Evolutionary conservation across 768 basidiomycete genomes (phyloP), one percentile per base, ranked within the genome.

Genomic region (Suillus hirtellus): DNA sequence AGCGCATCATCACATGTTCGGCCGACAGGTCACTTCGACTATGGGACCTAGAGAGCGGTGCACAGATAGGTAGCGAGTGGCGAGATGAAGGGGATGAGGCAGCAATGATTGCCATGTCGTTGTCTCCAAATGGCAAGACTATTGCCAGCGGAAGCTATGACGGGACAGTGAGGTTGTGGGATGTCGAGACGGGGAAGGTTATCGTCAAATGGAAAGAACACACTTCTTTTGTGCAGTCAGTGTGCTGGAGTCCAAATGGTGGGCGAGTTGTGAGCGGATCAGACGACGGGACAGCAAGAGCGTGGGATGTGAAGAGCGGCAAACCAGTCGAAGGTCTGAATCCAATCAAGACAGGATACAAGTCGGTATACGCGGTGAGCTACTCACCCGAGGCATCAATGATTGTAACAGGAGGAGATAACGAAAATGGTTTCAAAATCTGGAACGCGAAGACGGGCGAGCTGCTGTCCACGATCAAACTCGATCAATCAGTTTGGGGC

Each of bases 1-100:
- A 9, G 49, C 34, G 38, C 35, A 38, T 67, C 3, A 53, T 64
- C 31, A 43, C 43, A 43, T 43, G 43, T 19, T 43, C 43, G 4
- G 3, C 4, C 3, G 43, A 43, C 8, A 19, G 43, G 6, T 46
- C 44, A 46, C 44, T 46, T 10, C 11, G 44, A 46, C n/a, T 46
- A 21, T 46, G 44, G 44, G 10, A 46, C n/a, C 10, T 46, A 6
- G 2, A 46, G 4, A 46, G 44, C n/a, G 44, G 44, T 21, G n/a
- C 11, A 6, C n/a, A 46, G n/a, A 46, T 46, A 46, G 44, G 44
- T n/a, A 4, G 2, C 9, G n/a, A 46, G n/a, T 46, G 44, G 44
- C 44, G 44, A 10, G 44, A 46, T 21, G n/a, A 46, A 46, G n/a
- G 11, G 11, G 44, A 12, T 46, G 5, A 11, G 2, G 2, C n/a